Evolutionary conservation across 1,284 basidiomycete species (phyloP).

Genomic region (Earliella scabrosa): DNA sequence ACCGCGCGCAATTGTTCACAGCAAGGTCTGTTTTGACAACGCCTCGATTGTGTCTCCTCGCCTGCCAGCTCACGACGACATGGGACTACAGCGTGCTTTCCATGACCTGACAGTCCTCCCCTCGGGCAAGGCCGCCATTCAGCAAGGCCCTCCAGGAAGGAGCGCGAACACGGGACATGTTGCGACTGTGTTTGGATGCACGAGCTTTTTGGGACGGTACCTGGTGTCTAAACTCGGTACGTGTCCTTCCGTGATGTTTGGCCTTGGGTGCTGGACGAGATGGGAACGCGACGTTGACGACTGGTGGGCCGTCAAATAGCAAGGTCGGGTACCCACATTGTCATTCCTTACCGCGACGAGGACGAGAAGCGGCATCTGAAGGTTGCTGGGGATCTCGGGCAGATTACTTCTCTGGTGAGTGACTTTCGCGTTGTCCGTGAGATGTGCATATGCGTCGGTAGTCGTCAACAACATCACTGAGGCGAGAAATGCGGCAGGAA

Average conservation of each 20-base stretch:
- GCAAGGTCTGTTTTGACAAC: constrained; percentile 19
- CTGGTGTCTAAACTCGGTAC: constrained; percentile 89
- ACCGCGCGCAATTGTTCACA: constrained; percentile 44
- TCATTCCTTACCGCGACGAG: constrained; percentile 96
- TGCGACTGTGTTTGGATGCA: constrained; percentile 97
- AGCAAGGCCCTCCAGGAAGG: constrained; percentile 82
- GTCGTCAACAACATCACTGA: constrained; percentile 1
- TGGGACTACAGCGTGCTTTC: constrained; percentile 58
- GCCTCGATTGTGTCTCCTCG: neutral
- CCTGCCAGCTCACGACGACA: neutral
- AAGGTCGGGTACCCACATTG: constrained; percentile 91
- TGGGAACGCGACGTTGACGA: constrained; percentile 1
- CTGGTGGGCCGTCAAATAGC: constrained; percentile 46
- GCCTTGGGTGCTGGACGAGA: neutral
- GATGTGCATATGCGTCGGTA: constrained; percentile 1
- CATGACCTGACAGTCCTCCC: constrained; percentile 72
- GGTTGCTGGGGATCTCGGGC: constrained; percentile 95
- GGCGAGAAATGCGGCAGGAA: constrained; percentile 59
- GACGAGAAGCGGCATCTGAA: constrained; percentile 92
- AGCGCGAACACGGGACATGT: constrained; percentile 89
- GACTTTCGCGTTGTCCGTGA: neutral
- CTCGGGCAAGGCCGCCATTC: constrained; percentile 67
- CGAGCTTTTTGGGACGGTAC: constrained; percentile 95
- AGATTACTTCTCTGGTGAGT: constrained; percentile 91
- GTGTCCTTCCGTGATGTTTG: constrained; percentile 29